Evolutionary conservation across 169 alveolate species (phyloP).

Genomic region (Eimeria falciformis): DNA sequence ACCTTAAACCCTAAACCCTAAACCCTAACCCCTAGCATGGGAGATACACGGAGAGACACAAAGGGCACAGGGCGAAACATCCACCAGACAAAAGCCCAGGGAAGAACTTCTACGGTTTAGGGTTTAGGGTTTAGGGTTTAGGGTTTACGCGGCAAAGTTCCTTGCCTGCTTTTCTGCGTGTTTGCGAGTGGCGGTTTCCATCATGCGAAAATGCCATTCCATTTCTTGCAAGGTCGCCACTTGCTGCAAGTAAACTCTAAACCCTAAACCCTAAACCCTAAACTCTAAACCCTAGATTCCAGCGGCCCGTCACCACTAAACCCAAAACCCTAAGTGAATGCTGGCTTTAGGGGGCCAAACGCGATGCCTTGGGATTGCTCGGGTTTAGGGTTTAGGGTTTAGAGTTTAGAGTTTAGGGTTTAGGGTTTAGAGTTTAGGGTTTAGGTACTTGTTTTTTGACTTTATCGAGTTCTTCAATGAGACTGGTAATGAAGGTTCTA

Average conservation of each 20-base stretch:
- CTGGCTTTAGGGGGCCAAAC: neutral
- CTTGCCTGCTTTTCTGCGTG: conserved; percentile 27
- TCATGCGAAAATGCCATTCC: conserved; percentile 61
- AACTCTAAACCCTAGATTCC: neutral
- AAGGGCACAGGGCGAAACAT: neutral
- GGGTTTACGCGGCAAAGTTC: neutral
- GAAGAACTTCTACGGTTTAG: neutral
- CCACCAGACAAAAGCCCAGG: neutral
- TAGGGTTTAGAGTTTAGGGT: conserved; percentile 5
- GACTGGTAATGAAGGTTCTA: neutral
- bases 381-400: neutral
- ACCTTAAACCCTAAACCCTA: neutral
- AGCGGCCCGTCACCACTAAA: neutral
- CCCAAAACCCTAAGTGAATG: neutral
- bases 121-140: conserved; percentile 1
- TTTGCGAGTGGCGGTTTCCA: conserved; percentile 24
- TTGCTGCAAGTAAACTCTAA: neutral
- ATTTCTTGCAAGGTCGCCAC: conserved; percentile 38
- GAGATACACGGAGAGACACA: too few species aligned
- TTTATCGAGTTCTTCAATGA: neutral
- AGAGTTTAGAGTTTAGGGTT: neutral
- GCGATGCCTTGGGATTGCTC: neutral
- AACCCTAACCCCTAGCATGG: conserved; percentile 7
- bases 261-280: neutral
- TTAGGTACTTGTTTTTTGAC: neutral